Evolutionary conservation across 768 basidiomycete species (phyloP).

Genomic region (Suillus variegatus): DNA sequence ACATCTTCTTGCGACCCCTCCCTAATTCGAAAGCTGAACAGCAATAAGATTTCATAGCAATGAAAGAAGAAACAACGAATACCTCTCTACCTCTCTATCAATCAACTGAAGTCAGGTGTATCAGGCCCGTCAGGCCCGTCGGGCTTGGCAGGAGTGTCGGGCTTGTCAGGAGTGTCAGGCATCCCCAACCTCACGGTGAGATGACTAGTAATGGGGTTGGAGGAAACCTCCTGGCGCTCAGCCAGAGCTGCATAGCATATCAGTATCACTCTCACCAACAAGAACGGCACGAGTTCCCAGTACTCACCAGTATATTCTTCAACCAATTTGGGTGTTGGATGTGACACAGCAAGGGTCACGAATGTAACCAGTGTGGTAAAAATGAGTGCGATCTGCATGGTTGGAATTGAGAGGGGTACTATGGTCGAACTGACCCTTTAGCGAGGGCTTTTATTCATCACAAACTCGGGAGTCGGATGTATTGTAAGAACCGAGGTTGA

Average conservation of each 20-base stretch:
- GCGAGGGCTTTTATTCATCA: neutral
- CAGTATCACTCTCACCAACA: neutral
- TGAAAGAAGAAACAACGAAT: too few species aligned
- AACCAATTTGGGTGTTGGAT: neutral
- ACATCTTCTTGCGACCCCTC: too few species aligned
- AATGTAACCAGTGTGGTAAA: neutral
- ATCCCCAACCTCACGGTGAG: neutral
- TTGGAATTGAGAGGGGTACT: neutral
- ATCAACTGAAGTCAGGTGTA: too few species aligned
- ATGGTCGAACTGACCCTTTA: neutral
- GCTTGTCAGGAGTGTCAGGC: neutral
- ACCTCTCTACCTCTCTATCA: too few species aligned
- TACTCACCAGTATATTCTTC: neutral
- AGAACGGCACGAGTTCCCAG: neutral
- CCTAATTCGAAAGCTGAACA: too few species aligned
- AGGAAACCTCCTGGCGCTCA: neutral
- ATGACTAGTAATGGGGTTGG: neutral
- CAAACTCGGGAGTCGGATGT: neutral
- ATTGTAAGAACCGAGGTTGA: neutral
- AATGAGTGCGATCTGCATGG: neutral
- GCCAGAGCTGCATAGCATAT: neutral
- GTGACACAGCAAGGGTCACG: neutral
- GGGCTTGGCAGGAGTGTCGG: neutral
- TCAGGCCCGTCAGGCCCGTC: too few species aligned
- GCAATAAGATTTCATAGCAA: too few species aligned